phyloP scores from a whole-genome alignment of 345 rosid species.

The Gossypium thurberi region DNA sequence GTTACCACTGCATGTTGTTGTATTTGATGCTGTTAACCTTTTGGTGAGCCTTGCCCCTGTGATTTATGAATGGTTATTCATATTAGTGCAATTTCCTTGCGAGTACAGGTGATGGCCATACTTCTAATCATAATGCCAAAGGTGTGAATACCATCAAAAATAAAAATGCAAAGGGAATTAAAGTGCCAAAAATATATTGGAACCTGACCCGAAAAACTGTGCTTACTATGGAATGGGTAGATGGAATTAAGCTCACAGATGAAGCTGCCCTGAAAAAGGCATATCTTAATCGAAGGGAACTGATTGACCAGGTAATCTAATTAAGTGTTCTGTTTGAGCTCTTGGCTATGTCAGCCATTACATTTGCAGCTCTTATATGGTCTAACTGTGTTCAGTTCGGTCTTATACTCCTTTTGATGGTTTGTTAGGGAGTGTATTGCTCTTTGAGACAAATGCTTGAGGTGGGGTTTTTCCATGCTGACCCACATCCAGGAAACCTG shows the following conservation, averaged over 20 bases:
- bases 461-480: constrained; percentile 97
- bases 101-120: constrained; percentile 36
- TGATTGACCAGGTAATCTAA: constrained; percentile 71
- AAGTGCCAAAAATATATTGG: constrained; percentile 94
- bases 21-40: neutral
- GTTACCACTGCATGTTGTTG: neutral
- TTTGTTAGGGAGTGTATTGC: constrained; percentile 72
- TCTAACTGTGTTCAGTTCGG: neutral
- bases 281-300: constrained; percentile 55
- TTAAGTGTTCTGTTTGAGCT: neutral
- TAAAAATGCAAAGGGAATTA: constrained; percentile 43
- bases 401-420: constrained; percentile 7
- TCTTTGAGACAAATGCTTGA: constrained; percentile 93
- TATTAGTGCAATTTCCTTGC: constrained; percentile 4
- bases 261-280: constrained; percentile 50
- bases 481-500: constrained; percentile 98
- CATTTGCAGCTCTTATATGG: neutral
- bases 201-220: constrained; percentile 68
- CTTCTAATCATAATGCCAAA: constrained; percentile 24
- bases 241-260: constrained; percentile 92
- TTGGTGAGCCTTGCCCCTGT: neutral
- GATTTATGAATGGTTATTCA: neutral
- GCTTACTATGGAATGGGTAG: constrained; percentile 97
- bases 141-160: constrained; percentile 22
- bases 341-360: neutral